Evolutionary conservation across 129 eudicot species (phyloP), one percentile per base, ranked within the genome.

Genomic region (Solidago caesia): DNA sequence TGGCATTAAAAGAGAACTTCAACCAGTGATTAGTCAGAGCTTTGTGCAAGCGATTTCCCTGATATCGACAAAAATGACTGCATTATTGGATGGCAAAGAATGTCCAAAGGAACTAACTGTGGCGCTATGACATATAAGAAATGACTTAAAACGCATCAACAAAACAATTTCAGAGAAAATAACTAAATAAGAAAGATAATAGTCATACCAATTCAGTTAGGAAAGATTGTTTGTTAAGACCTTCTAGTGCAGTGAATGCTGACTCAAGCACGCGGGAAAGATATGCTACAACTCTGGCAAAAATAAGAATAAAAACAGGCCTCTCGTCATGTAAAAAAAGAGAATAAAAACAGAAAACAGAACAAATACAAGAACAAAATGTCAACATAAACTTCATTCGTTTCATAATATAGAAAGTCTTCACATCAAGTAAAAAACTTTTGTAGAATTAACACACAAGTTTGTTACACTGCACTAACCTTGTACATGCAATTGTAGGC

Each of bases 21-120:
- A 81, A 91, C 96, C 96, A 89, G 64, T 92, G 91, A 81, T 65
- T 89, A 68, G 89, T 78, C 79, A 92, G 80, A 70, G 80, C 84
- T 78, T 92, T 92, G 85, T 92, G 90, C 91, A 92, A 78, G 60
- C 97, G 92, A 59, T 87, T 92, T 69, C 97, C 97, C 97, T 92
- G 39, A 60, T 73, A 75, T 49, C 46, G 69, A 56, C 58, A 72
- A 56, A 71, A 52, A 12, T 1, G 44, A 15, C 27, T 72, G 56
- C 57, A 13, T 43, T 56, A 53, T 51, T 4, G 21, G 55, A 55
- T 55, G 53, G 29, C 27, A 66, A 75, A 66, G 57, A 44, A 43
- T 55, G 49, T 75, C 39, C 46, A 8, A 65, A 27, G 41, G 44
- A 33, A 59, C 1, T 51, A 51, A 51, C 57, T 15, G 33, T 33